phyloP scores from a whole-genome alignment of 129 eudicot species.

The Arctium minus region DNA sequence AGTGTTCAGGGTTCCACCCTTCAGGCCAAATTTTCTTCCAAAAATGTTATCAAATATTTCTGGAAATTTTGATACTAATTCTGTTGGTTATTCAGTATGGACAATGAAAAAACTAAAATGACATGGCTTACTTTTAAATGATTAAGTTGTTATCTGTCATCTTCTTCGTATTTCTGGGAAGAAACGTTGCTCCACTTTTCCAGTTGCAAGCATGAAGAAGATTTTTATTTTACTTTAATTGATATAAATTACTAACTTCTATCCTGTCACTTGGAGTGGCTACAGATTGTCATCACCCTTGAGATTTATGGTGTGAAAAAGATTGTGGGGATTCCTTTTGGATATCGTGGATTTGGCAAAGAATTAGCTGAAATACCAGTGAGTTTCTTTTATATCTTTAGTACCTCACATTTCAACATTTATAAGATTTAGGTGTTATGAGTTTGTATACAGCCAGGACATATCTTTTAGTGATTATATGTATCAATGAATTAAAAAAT shows the following conservation, averaged over 20 bases:
- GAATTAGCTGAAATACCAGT: constrained; percentile 82
- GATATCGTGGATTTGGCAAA: constrained; percentile 92
- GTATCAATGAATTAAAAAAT: not conserved
- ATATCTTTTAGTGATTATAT: not conserved
- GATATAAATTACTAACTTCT: constrained; percentile 1
- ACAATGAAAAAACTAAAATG: not conserved
- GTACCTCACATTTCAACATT: not conserved
- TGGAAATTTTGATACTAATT: not conserved
- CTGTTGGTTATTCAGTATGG: not conserved
- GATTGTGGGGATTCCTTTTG: constrained; percentile 93
- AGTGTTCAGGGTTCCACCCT: not conserved
- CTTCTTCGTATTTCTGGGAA: not conserved
- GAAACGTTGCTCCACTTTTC: not conserved
- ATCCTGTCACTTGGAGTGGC: constrained; percentile 13
- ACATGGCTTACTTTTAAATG: not conserved
- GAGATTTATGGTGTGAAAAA: constrained; percentile 96
- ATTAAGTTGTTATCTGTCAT: not conserved
- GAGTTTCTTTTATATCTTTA: constrained; percentile 32
- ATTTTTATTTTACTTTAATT: not conserved
- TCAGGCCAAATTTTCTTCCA: not conserved
- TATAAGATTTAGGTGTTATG: not conserved
- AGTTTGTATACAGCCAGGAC: not conserved
- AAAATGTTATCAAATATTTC: not conserved
- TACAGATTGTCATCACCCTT: constrained; percentile 94
- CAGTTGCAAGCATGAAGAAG: not conserved